Evolutionary conservation across 2,329 filamentous ascomycete species (phyloP), one percentile per base, ranked within the genome.

Genomic region (Elsinoe australis): DNA sequence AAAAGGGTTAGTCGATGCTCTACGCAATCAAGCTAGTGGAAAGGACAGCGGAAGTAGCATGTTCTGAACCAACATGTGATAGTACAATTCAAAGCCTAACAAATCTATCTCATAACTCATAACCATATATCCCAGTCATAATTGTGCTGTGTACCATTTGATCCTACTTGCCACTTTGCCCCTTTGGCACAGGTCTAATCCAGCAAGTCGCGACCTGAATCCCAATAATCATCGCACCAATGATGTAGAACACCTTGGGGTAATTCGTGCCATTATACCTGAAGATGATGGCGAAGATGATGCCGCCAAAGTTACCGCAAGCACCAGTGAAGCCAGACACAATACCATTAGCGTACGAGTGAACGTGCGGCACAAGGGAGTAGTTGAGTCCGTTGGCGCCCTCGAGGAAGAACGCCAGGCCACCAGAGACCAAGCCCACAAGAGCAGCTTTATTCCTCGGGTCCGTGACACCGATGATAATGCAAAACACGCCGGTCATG

Each of bases 351-450:
- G 87, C 85, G 52, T 75, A 76, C 1, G 87, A 86, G 64, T 89
- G 84, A 1, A 94, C 83, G 61, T 95, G 89, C 3, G 88, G 87
- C 18, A 95, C 83, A 4, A 95, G 74, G 0, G 86, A 79, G 65
- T 92, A 95, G 67, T 86, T 92, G 32, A 86, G 81, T 0, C 89
- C 89, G 61, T 95, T 95, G 33, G 81, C 82, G 1, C 84, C 86
- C 63, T 94, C 87, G 34, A 88, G 67, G 69, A 94, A 94, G 61
- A 94, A 74, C 1, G 85, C 86, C 68, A 88, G 75, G 7, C 86
- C 75, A 1, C 82, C 81, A 1, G 82, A 82, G 6, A 94, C 70
- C 4, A 95, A 78, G 1, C 85, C 86, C 49, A 92, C 80, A 73
- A 94, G 82, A 2, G 77, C 79, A 5, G 73, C 66, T 39, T 82